Evolutionary conservation across 139 green algal genomes (phyloP).

Genomic region (Chara braunii): DNA sequence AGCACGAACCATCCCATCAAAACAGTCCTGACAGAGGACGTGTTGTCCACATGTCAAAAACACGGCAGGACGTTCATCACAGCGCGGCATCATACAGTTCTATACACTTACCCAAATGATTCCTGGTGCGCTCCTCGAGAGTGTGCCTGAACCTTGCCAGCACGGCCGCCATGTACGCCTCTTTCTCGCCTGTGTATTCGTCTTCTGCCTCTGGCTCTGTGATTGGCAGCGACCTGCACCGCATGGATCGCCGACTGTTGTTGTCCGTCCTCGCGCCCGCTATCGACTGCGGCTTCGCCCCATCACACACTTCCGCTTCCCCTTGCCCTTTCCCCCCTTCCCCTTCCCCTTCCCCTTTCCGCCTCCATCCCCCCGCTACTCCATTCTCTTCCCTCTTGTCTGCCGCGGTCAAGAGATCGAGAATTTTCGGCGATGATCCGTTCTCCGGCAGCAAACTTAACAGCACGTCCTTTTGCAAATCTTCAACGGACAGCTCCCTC

Average conservation of each 20-base stretch:
- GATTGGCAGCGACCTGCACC: conserved; percentile 6
- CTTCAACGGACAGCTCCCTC: too few species aligned
- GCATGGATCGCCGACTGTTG: conserved; percentile 7
- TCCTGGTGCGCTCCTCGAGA: conserved; percentile 15
- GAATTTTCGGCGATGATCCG: too few species aligned
- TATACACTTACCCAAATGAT: conserved; percentile 29
- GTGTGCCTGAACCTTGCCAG: conserved; percentile 10
- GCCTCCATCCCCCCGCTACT: not conserved
- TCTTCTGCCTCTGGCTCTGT: conserved; percentile 24
- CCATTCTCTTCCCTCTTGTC: not conserved
- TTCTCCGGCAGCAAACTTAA: too few species aligned
- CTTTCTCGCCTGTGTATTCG: conserved; percentile 22
- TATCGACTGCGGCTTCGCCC: not conserved
- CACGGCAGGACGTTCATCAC: not conserved
- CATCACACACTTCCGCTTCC: not conserved
- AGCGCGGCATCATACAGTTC: not conserved
- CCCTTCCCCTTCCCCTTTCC: not conserved
- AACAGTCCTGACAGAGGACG: too few species aligned
- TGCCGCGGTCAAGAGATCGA: too few species aligned
- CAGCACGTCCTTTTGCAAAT: too few species aligned
- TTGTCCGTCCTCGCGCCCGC: not conserved
- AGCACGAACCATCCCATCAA: too few species aligned
- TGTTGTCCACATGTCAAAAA: too few species aligned
- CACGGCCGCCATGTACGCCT: conserved; percentile 15
- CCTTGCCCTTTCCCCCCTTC: not conserved